Percentiles rank a stretch among this genome's conserved stretches.
These are phyloP conservation scores for Boletus pseudo-olivaceus DNA, from an alignment of 768 basidiomycete species.

Conservation along the genomic window DNA sequence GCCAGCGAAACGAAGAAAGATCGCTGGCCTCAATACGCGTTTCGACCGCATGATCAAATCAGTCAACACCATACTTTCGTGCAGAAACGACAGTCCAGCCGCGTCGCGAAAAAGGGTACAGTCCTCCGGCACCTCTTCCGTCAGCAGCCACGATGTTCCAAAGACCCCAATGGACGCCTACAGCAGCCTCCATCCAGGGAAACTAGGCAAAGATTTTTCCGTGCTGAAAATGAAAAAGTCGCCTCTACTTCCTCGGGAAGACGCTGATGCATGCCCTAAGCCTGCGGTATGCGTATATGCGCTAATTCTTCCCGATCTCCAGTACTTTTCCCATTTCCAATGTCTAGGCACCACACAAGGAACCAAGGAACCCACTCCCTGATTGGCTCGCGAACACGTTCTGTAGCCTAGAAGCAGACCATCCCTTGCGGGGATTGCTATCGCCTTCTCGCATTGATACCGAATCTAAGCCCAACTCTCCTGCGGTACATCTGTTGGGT, in stretches of 20 bases:
- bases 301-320: slow-evolving; percentile 11
- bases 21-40: slow-evolving; percentile 50
- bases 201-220: slow-evolving; percentile 40
- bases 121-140: slow-evolving; percentile 46
- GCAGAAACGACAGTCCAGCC: slow-evolving; percentile 16
- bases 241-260: not conserved
- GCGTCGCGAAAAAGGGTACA: slow-evolving; percentile 29
- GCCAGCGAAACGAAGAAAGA: slow-evolving; percentile 46
- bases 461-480: not conserved
- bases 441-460: slow-evolving; percentile 16
- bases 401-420: slow-evolving; percentile 36
- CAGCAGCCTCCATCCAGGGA: slow-evolving; percentile 30
- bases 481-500: slow-evolving; percentile 1
- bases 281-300: slow-evolving; percentile 32
- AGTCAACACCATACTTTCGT: slow-evolving; percentile 42
- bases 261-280: slow-evolving; percentile 2
- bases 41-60: slow-evolving; percentile 68
- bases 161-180: slow-evolving; percentile 43
- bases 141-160: slow-evolving; percentile 39
- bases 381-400: slow-evolving; percentile 57
- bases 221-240: slow-evolving; percentile 40
- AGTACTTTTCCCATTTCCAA: slow-evolving; percentile 10
- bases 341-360: slow-evolving; percentile 18
- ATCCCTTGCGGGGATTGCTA: slow-evolving; percentile 35
- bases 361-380: slow-evolving; percentile 39